Evolutionary conservation across 306 rosid species (phyloP), one percentile per base, ranked within the genome.

Genomic region (Casuarina equisetifolia): DNA sequence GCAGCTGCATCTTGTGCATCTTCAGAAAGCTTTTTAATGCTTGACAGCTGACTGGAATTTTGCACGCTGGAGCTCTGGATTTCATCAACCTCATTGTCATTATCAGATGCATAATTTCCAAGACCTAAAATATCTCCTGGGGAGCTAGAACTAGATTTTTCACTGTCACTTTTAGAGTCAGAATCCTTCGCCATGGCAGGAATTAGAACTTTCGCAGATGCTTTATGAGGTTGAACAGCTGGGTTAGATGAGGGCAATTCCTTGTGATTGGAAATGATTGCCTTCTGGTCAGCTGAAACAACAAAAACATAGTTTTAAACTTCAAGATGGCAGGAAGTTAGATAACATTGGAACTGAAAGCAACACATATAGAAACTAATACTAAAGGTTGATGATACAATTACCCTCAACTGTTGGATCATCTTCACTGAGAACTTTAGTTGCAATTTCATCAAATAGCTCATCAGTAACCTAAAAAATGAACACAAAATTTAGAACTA

Each of bases 111-210:
- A 86, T 95, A 95, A 81, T 85, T 92, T 84, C 88, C 98, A 84
- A 95, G 99, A 77, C 99, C 99, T 82, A 95, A 89, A 75, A 95
- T 83, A 87, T 89, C 91, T 81, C 97, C 99, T 46, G 93, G 94
- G 74, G 89, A 81, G 78, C 88, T 83, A 54, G 91, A 85, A 84
- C 79, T 82, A 52, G 97, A 86, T 74, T 88, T 92, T 75, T 88
- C 91, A 86, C 74, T 50, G 44, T 68, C 73, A 79, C 77, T 82
- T 75, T 80, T 88, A 67, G 69, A 79, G 86, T 88, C 86, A 36
- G 83, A 68, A 73, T 88, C 97, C 84, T 85, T 88, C 43, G 75
- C 80, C 85, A 88, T 86, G 69, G 78, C 76, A 32, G 94, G 89
- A 79, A 92, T 81, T 36, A 91, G 83, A 80, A 92, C 84, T 76